Evolutionary conservation across 495 filamentous ascomycete genomes (phyloP).

Genomic region (Penicillium goetzii): DNA sequence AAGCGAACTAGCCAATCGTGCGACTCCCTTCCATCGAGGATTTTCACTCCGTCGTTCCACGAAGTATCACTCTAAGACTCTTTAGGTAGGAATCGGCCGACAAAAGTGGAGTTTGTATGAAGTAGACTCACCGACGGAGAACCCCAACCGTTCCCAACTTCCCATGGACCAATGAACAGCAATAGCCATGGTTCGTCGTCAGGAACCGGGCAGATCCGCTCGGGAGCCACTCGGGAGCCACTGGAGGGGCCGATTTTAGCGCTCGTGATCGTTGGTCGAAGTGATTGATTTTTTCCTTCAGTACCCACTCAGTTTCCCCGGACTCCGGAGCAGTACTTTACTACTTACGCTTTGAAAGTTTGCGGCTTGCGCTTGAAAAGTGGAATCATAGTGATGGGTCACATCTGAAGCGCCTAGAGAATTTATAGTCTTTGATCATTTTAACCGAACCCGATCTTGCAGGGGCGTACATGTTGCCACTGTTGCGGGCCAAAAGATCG

Average conservation of each 20-base stretch:
- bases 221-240: conserved; percentile 12
- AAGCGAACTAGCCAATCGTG: not conserved
- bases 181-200: conserved; percentile 17
- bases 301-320: not conserved
- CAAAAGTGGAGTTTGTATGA: conserved; percentile 10
- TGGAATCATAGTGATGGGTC: not conserved
- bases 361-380: not conserved
- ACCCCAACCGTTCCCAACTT: not conserved
- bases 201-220: conserved; percentile 29
- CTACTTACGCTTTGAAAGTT: too few species aligned
- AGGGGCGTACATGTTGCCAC: not conserved
- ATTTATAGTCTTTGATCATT: not conserved
- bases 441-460: not conserved
- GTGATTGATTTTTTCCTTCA: not conserved
- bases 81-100: conserved; percentile 2
- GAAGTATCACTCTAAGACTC: not conserved
- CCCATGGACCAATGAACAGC: conserved; percentile 5
- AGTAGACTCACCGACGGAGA: conserved; percentile 6
- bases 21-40: not conserved
- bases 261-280: conserved; percentile 5
- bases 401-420: not conserved
- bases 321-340: too few species aligned
- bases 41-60: not conserved
- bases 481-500: not conserved
- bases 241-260: conserved; percentile 23